Conservation (phyloP, 2,329 filamentous ascomycete genomes). For the Aspergillus sp. region DNA sequence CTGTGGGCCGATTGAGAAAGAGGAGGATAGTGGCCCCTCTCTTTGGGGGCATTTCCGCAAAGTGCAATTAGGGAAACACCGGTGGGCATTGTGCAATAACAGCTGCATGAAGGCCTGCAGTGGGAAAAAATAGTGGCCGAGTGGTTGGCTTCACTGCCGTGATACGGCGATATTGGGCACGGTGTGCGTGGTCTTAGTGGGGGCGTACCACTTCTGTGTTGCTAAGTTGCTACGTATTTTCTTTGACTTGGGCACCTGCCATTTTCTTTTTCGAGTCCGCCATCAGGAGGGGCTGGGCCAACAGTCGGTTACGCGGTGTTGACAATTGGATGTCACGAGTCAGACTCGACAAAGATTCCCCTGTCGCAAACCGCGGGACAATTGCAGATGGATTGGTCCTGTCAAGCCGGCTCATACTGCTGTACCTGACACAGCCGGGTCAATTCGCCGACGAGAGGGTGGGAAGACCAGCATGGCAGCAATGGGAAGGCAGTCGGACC, state of each 20-base stretch:
- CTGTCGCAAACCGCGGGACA: not conserved
- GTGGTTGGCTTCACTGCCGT: slow-evolving; percentile 22
- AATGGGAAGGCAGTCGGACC: not conserved
- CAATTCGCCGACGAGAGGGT: not conserved
- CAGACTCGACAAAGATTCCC: not conserved
- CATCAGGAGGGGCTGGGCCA: slow-evolving; percentile 5
- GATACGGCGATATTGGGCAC: slow-evolving; percentile 24
- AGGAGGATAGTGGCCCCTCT: slow-evolving; percentile 7
- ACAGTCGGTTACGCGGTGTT: not conserved
- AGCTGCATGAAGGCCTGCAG: slow-evolving; percentile 30
- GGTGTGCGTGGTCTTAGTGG: slow-evolving; percentile 16
- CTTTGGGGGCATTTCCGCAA: slow-evolving; percentile 23
- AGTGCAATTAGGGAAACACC: slow-evolving; percentile 26
- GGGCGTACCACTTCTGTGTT: slow-evolving; percentile 25
- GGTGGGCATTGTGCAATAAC: slow-evolving; percentile 21
- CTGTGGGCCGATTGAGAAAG: slow-evolving; percentile 24
- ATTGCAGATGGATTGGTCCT: not conserved
- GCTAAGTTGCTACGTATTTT: slow-evolving; percentile 12
- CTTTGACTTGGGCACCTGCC: slow-evolving; percentile 12
- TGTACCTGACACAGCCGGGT: not conserved
- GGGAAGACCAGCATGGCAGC: not conserved
- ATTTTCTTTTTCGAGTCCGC: slow-evolving; percentile 6
- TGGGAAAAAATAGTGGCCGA: slow-evolving; percentile 24
- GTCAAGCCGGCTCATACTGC: not conserved
- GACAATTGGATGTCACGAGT: not conserved